A percentile compares a stretch with the other conserved stretches of the same genome.
These are phyloP conservation scores for Hypsizygus ulmarius DNA, from an alignment of 1,284 basidiomycete species.

Conservation along the genomic window DNA sequence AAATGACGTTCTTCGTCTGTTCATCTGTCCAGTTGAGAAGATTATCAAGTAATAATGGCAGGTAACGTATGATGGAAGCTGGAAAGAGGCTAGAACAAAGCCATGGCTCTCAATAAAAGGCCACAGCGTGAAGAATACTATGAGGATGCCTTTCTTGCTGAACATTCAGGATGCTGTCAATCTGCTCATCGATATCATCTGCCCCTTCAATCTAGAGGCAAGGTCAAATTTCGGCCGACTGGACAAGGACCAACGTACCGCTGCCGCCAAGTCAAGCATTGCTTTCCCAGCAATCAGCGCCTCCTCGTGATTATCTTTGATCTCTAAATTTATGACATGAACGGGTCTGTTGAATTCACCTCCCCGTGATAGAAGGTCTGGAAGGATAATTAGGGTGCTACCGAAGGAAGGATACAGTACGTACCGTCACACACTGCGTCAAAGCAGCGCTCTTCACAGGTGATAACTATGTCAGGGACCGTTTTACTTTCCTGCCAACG, in stretches of 20 bases:
- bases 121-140: conserved; percentile 86
- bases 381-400: conserved; percentile 12
- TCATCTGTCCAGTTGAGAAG: too few relatives aligned
- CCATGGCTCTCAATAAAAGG: conserved; percentile 62
- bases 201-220: conserved; percentile 76
- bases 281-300: conserved; percentile 94
- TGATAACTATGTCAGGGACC: conserved; percentile 94
- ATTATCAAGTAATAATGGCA: too few relatives aligned
- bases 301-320: conserved; percentile 99
- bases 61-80: too few relatives aligned
- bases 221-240: conserved; percentile 16
- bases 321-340: conserved; percentile 97
- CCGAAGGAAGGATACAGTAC: conserved; percentile 20
- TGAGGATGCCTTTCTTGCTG: conserved; percentile 94
- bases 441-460: conserved; percentile 98
- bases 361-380: conserved; percentile 86
- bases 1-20: neutral
- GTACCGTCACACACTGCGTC: conserved; percentile 97
- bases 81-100: neutral
- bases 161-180: conserved; percentile 78
- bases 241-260: conserved; percentile 53
- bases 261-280: conserved; percentile 89
- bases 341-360: conserved; percentile 93
- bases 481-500: conserved; percentile 93
- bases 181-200: conserved; percentile 88